phyloP scores from a whole-genome alignment of 1,139 yeast species.

The Yamadazyma triangularis region DNA sequence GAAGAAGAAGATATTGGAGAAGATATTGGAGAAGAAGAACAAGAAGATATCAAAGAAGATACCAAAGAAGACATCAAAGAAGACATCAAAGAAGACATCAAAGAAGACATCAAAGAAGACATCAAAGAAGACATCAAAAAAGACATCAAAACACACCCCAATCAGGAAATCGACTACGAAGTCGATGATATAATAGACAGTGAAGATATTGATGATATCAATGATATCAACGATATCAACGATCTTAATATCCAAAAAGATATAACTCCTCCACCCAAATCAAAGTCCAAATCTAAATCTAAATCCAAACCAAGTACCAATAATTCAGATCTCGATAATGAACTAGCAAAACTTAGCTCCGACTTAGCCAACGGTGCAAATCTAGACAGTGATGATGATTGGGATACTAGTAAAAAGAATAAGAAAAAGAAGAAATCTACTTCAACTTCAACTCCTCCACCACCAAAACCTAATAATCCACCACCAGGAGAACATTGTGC shows the following conservation, averaged over 20 bases:
- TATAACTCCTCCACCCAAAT: neutral
- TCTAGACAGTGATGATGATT: conserved; percentile 29
- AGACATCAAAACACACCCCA: conserved; percentile 8
- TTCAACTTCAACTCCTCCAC: no score
- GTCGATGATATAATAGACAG: conserved; percentile 11
- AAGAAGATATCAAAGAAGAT: neutral
- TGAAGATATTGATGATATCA: conserved; percentile 1
- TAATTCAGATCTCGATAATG: conserved; percentile 16
- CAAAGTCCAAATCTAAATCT: conserved; percentile 1
- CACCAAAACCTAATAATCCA: conserved; percentile 7
- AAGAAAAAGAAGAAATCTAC: no score
- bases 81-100: no score
- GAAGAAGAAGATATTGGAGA: conserved; percentile 9
- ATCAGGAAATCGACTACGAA: conserved; percentile 10
- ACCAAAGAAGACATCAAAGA: no score
- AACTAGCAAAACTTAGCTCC: conserved; percentile 29
- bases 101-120: conserved; percentile 3
- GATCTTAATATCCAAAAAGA: no score
- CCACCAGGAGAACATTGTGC: conserved; percentile 44
- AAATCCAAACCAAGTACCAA: no score
- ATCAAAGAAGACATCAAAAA: conserved; percentile 21
- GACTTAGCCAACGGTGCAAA: conserved; percentile 29
- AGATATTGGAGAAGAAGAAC: conserved; percentile 8
- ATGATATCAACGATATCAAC: neutral
- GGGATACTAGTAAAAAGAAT: conserved; percentile 37